phyloP scores from a whole-genome alignment of 345 rosid species.

The Rhodamnia rubescens region DNA sequence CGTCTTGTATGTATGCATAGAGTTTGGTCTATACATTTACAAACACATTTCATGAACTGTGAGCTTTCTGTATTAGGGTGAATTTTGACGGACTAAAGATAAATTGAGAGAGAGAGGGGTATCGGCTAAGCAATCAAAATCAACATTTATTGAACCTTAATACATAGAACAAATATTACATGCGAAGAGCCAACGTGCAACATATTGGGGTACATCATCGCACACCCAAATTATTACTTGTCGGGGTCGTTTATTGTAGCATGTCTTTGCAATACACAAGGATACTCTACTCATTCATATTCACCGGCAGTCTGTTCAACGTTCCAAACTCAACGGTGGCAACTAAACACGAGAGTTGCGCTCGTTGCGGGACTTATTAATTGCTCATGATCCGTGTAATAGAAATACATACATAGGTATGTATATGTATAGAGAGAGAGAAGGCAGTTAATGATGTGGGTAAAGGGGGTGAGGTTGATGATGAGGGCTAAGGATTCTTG shows the following conservation, averaged over 20 bases:
- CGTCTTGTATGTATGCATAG: neutral
- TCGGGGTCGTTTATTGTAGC: neutral
- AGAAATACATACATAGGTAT: too few species aligned
- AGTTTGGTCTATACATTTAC: neutral
- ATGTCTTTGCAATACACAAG: neutral
- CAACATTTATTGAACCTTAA: neutral
- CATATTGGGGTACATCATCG: neutral
- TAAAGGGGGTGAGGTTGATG: neutral
- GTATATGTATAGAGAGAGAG: neutral
- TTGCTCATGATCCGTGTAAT: too few species aligned
- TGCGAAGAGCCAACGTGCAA: neutral
- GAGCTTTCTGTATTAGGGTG: neutral
- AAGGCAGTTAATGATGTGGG: neutral
- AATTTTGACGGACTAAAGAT: neutral
- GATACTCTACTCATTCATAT: too few species aligned
- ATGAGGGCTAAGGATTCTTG: constrained; percentile 35
- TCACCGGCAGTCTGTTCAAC: too few species aligned
- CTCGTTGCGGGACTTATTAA: too few species aligned
- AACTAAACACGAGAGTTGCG: too few species aligned
- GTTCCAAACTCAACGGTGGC: too few species aligned
- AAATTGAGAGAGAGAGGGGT: neutral
- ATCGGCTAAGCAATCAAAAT: neutral
- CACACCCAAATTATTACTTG: neutral
- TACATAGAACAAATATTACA: neutral
- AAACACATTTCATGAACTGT: neutral